Conservation (phyloP, 2,329 filamentous ascomycete species). For the Coniosporium uncinatum region DNA sequence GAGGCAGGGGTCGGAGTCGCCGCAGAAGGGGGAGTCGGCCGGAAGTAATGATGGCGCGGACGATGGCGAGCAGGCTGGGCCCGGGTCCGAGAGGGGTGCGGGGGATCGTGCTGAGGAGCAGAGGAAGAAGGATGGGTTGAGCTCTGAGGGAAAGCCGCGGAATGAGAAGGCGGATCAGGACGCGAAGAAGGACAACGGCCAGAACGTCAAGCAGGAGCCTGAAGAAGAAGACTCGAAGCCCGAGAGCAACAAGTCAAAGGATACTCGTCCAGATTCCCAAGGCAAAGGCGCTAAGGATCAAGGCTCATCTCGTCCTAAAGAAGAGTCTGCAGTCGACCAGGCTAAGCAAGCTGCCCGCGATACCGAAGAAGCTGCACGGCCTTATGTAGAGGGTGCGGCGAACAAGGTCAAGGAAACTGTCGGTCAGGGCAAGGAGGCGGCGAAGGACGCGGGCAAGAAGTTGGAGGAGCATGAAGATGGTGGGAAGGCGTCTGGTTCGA, state of each 20-base stretch:
- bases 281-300: background rate
- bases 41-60: slow-evolving; percentile 3
- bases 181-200: slow-evolving; percentile 3
- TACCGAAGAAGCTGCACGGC: background rate
- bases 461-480: slow-evolving; percentile 19
- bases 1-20: background rate
- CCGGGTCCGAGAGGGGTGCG: background rate
- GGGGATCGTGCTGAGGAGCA: slow-evolving; percentile 4
- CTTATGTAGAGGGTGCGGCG: background rate
- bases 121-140: slow-evolving; percentile 5
- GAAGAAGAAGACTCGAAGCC: slow-evolving; percentile 3
- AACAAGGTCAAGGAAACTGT: slow-evolving; percentile 1
- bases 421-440: background rate
- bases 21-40: background rate
- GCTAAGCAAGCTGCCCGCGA: background rate
- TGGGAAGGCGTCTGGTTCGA: slow-evolving; percentile 15
- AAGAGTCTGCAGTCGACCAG: background rate
- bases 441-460: slow-evolving; percentile 1
- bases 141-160: slow-evolving; percentile 9
- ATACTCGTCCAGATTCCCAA: background rate
- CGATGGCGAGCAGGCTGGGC: slow-evolving; percentile 3
- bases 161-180: background rate
- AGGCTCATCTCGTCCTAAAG: background rate
- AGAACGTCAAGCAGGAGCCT: slow-evolving; percentile 2
- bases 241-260: slow-evolving; percentile 12